Base-by-base conservation (phyloP, 805 yeast species). In the Priceomyces haplophilus region DNA sequence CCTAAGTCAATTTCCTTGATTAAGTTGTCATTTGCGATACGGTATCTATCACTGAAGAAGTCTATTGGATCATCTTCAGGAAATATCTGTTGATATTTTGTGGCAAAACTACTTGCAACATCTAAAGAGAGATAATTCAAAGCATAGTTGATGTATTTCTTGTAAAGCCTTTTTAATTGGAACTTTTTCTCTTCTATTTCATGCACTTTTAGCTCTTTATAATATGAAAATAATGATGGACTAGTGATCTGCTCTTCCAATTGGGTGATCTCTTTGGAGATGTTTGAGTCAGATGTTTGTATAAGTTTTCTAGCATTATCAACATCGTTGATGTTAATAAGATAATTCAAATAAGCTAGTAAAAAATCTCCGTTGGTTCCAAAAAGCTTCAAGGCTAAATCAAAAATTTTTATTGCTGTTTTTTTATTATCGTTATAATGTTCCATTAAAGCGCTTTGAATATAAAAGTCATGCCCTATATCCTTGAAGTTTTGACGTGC, bases 391-490 rank as follows among this genome's bases (percentile, higher is more conserved):
- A 87, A 67, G 6, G 95, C 97, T 34, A 87, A 62, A 48, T 86
- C 95, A 59, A 88, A 83, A 15, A 90, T 81, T 56, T 83, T 83
- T 40, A 76, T 68, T 0, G 97, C 90, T 35, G 86, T 80, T 41
- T 79, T 82, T 18, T 75, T 65, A 47, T 82, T 85, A 46, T 78
- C 82, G 45, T 83, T 73, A 51, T 79, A 80, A 52, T 77, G 82
- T 57, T 91, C 99, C 69, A 89, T 72, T 57, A 79, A 69, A 0
- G 97, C 96, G 54, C 85, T 84, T 45, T 87, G 91, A 16, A 83
- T 82, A 62, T 77, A 91, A 16, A 91, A 76, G 52, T 88, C 88
- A 67, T 82, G 80, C 0, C 95, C 83, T 33, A 85, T 64, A 8
- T 69, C 65, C n/a, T 69, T 58, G 50, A 79, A 75, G 42, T 55